Evolutionary conservation across 139 green algal species (phyloP), one percentile per base, ranked within the genome.

Genomic region (Coelastrella sp.): DNA sequence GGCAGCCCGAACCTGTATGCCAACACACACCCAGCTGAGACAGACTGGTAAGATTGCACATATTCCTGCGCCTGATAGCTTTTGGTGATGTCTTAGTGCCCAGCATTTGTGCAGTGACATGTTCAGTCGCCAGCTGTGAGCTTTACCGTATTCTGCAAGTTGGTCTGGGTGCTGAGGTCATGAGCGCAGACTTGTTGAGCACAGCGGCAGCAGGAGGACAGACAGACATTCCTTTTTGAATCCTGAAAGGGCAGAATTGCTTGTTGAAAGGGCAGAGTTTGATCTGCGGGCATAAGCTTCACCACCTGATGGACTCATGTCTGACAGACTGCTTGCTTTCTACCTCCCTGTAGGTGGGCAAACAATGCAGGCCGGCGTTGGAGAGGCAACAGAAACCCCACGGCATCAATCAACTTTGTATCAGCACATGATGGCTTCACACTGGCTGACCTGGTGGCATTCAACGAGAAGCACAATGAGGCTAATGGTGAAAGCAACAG

Each of bases 361-460:
- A 96, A 95, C 92, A 97, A 98, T 85, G 95, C 90, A 3, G 97
- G 96, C 7, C 87, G 93, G n/a, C 89, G 94, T 65, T 99, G 97
- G 96, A 86, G 92, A 19, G 95, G 95, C 80, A 94, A 94, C 77
- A 94, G 98, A 59, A 92, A 92, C 54, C 98, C 98, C 54, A 91
- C 90, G 16, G 94, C 97, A 47, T 97, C 93, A 22, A 91, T 99
- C 93, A 99, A 99, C 96, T 99, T 99, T 91, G 95, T 99, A 20
- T 99, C 96, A 6, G 97, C 97, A 10, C 98, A 99, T 86, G 98
- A 99, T 92, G 98, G 98, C 65, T 99, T 99, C 96, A 98, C 97
- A 47, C 92, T 99, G 77, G 94, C 95, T 4, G 98, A 99, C 92
- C 89, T 99, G 23, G 96, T 97, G 82, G 93, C 96, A 2, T 99